These are phyloP conservation scores for Gynandropsis gynandra DNA, from an alignment of 345 rosid genomes.

Conservation along the genomic window DNA sequence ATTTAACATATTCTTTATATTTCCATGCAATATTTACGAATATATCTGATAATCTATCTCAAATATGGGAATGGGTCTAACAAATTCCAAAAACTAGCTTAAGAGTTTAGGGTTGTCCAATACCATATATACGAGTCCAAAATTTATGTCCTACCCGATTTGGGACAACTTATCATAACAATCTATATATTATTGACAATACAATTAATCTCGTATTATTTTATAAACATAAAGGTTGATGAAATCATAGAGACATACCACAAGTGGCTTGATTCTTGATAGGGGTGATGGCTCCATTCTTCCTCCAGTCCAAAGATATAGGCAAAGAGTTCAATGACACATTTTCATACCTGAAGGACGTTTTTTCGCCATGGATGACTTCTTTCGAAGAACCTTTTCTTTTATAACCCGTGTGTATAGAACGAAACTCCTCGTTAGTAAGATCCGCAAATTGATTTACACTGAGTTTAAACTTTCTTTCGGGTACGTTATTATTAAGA, in stretches of 20 bases:
- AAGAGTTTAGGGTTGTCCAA: no score
- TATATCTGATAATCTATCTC: no score
- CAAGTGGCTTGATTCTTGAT: conserved; percentile 36
- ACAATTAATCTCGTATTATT: neutral
- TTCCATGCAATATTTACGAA: no score
- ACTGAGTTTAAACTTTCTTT: conserved; percentile 32
- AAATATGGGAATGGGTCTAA: no score
- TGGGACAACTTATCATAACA: no score
- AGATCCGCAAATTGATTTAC: conserved; percentile 44
- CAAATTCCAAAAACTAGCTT: no score
- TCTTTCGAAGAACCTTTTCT: conserved; percentile 2
- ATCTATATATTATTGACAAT: neutral
- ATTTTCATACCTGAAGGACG: conserved; percentile 26
- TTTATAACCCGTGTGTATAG: conserved; percentile 31
- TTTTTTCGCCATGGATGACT: neutral
- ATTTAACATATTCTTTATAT: neutral
- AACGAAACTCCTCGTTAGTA: conserved; percentile 41
- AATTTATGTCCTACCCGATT: no score
- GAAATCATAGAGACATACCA: conserved; percentile 21
- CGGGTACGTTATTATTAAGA: conserved; percentile 20
- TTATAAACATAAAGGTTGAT: neutral
- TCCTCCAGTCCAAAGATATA: conserved; percentile 31
- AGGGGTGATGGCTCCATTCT: conserved; percentile 36
- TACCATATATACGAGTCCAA: no score
- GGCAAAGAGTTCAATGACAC: conserved; percentile 25